These are phyloP conservation scores for Sordaria brevicollis DNA, from an alignment of 495 filamentous ascomycete species.

Conservation along the genomic window DNA sequence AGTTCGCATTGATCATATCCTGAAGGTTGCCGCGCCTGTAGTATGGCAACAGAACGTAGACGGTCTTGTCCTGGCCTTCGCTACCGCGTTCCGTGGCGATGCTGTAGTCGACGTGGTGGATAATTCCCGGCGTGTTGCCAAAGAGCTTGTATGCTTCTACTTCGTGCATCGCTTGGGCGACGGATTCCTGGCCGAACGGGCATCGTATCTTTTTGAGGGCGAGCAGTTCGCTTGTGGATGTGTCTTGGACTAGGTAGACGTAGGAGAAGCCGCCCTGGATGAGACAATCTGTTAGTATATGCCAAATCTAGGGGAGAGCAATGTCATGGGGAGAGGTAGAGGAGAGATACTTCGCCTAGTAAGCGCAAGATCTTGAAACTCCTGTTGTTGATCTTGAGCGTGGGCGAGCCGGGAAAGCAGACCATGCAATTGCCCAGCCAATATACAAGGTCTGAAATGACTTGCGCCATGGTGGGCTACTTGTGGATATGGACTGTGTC, in stretches of 20 bases:
- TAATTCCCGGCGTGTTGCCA: constrained; percentile 70
- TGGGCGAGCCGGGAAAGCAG: constrained; percentile 89
- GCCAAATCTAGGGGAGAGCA: background rate
- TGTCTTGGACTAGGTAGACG: constrained; percentile 95
- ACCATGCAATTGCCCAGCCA: constrained; percentile 87
- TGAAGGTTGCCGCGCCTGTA: constrained; percentile 91
- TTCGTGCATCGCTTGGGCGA: constrained; percentile 86
- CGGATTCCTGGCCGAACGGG: constrained; percentile 93
- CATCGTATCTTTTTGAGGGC: constrained; percentile 97
- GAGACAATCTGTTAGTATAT: background rate
- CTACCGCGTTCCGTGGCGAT: constrained; percentile 38
- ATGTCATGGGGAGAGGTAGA: background rate
- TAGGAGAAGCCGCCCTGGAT: constrained; percentile 88
- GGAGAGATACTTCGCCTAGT: constrained; percentile 63
- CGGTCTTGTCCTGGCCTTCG: constrained; percentile 72
- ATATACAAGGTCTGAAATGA: constrained; percentile 79
- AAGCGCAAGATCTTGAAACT: constrained; percentile 92
- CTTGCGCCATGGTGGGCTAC: constrained; percentile 58
- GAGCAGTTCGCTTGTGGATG: constrained; percentile 66
- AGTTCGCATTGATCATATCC: constrained; percentile 95
- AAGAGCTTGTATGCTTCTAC: constrained; percentile 95
- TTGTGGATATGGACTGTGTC: background rate
- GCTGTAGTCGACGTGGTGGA: constrained; percentile 79
- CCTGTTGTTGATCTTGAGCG: constrained; percentile 87
- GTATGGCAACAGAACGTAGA: constrained; percentile 93